phyloP scores from a whole-genome alignment of 345 rosid genomes.

The Syzygium grande region DNA sequence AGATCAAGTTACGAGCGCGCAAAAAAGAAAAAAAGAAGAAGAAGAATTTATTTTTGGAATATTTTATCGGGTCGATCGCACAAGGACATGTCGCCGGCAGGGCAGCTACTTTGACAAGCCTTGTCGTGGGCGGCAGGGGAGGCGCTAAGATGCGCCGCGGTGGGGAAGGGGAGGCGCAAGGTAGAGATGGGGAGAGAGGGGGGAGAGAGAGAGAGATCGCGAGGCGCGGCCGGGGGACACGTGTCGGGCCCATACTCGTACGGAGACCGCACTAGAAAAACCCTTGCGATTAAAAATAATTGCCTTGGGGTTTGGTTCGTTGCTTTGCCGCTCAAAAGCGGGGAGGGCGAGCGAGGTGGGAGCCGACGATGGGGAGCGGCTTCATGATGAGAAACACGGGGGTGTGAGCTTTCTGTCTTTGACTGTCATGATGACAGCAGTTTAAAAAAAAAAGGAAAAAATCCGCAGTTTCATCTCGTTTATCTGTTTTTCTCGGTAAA shows the following conservation, averaged over 20 bases:
- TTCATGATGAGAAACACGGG: constrained; percentile 1
- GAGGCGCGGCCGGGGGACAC: not conserved
- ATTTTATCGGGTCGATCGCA: not conserved
- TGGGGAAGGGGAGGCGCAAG: not conserved
- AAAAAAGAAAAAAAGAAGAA: not conserved
- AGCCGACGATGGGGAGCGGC: not conserved
- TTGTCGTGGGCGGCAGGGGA: not conserved
- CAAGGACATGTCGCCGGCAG: constrained; percentile 43
- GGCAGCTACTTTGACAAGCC: constrained; percentile 5
- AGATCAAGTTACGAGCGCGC: not conserved
- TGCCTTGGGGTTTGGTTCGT: not conserved
- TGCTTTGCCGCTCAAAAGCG: not conserved
- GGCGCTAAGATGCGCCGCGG: not conserved
- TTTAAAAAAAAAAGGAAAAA: not conserved
- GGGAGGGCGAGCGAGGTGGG: not conserved
- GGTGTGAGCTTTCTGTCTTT: not conserved
- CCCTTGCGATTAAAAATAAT: not conserved
- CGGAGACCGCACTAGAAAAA: not conserved
- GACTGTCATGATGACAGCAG: not conserved
- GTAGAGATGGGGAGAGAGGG: not conserved
- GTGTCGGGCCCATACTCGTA: constrained; percentile 1
- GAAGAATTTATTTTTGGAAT: not conserved
- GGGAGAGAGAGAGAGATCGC: not conserved
- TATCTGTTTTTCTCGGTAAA: not conserved
- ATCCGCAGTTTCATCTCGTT: not conserved